These are phyloP conservation scores for Corymbia calophylla DNA, from an alignment of 441 rosid species.

Conservation along the genomic window DNA sequence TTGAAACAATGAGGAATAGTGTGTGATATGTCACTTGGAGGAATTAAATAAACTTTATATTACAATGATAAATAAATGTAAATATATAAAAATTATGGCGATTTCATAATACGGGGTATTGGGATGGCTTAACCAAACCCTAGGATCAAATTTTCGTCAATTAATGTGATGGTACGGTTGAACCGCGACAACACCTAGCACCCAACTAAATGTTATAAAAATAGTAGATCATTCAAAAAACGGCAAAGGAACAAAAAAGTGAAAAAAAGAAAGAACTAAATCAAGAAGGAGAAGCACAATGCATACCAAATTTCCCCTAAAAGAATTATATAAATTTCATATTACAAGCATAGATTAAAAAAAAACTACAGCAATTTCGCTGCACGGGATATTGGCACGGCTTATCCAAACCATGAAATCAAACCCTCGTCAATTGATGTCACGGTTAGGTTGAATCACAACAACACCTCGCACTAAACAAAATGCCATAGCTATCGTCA, in stretches of 20 bases:
- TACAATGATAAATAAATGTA: neutral
- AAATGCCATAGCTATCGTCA: neutral
- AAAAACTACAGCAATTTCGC: neutral
- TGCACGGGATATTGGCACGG: rapidly evolving
- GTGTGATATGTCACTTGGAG: neutral
- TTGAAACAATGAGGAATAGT: neutral
- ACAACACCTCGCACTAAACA: neutral
- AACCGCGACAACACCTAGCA: neutral
- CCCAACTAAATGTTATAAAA: neutral
- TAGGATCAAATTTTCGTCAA: neutral
- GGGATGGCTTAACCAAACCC: neutral
- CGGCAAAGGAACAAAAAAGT: neutral
- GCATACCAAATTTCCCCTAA: no score
- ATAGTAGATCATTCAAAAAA: neutral
- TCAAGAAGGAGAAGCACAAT: no score
- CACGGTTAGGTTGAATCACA: rapidly evolving
- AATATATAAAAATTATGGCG: neutral
- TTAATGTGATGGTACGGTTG: neutral
- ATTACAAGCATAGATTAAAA: no score
- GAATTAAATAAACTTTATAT: neutral
- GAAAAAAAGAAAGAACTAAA: neutral
- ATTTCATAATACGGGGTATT: neutral
- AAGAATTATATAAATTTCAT: no score
- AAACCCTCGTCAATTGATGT: no score
- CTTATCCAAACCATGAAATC: neutral